Conservation (phyloP, 1,139 yeast genomes). For the Geotrichum histeridarum region DNA sequence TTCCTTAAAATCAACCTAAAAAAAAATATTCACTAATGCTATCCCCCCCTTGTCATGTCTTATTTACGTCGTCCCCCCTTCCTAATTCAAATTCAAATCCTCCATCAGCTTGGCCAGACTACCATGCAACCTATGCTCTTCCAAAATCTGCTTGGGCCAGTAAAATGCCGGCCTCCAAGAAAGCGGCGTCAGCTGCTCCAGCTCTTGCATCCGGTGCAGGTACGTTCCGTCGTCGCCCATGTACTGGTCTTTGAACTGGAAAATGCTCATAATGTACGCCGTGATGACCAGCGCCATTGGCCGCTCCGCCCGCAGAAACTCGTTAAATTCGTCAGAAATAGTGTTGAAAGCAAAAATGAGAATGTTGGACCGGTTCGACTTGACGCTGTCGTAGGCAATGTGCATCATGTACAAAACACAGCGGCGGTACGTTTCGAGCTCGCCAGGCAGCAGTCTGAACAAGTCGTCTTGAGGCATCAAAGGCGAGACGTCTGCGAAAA, state of each 20-base stretch:
- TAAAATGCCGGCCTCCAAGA: slow-evolving; percentile 12
- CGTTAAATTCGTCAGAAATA: slow-evolving; percentile 2
- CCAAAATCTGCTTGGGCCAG: slow-evolving; percentile 13
- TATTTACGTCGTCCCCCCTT: no score
- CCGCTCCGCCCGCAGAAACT: slow-evolving; percentile 3
- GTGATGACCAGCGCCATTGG: slow-evolving; percentile 12
- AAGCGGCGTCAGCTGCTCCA: slow-evolving; percentile 2
- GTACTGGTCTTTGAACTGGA: slow-evolving; percentile 5
- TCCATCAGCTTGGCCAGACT: slow-evolving; percentile 9
- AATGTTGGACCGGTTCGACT: neutral
- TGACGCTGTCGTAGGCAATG: neutral
- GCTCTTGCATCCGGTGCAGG: slow-evolving; percentile 3
- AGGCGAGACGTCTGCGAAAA: neutral
- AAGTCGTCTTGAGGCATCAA: neutral
- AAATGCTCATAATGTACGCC: slow-evolving; percentile 1
- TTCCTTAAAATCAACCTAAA: no score
- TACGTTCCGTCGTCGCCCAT: neutral
- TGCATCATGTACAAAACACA: slow-evolving; percentile 5
- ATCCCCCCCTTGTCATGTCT: no score
- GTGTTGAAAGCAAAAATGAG: slow-evolving; percentile 8
- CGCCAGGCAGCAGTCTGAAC: slow-evolving; percentile 7
- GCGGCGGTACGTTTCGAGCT: slow-evolving; percentile 5
- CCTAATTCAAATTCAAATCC: neutral
- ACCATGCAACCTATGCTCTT: slow-evolving; percentile 2
- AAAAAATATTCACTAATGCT: no score